phyloP scores from a whole-genome alignment of 305 asterid species.

The Fraxinus latifolia region DNA sequence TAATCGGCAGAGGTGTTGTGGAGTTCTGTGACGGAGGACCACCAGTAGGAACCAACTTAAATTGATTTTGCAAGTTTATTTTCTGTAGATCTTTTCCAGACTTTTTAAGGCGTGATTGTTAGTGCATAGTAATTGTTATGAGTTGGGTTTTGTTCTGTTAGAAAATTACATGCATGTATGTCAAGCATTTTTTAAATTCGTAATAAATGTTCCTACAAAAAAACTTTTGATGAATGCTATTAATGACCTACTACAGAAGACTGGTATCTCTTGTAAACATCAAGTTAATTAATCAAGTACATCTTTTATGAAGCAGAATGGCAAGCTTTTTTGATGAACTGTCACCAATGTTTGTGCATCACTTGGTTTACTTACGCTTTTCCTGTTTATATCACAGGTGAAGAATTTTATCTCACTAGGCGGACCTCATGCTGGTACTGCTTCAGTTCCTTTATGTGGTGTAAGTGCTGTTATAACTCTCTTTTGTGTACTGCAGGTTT shows the following conservation, averaged over 20 bases:
- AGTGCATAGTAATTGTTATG: background rate
- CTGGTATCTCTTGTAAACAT: background rate
- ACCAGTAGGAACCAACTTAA: slow-evolving; percentile 54
- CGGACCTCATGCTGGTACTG: slow-evolving; percentile 98
- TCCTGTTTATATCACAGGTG: slow-evolving; percentile 43
- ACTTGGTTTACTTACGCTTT: slow-evolving; percentile 2
- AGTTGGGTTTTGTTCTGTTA: background rate
- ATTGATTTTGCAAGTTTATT: slow-evolving; percentile 10
- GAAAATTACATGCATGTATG: background rate
- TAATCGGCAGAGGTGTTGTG: slow-evolving; percentile 88
- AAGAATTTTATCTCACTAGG: slow-evolving; percentile 79
- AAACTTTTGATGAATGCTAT: background rate
- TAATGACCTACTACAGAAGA: background rate
- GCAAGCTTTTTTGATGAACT: background rate
- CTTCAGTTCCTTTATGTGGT: slow-evolving; percentile 96
- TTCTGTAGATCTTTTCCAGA: background rate
- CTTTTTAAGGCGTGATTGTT: background rate
- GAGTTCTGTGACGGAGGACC: slow-evolving; percentile 88
- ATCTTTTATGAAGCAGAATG: background rate
- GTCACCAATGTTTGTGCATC: background rate
- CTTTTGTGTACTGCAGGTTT: slow-evolving; percentile 11
- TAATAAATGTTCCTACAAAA: background rate
- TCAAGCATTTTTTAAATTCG: background rate
- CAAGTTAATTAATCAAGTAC: background rate
- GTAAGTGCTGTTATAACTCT: slow-evolving; percentile 46